phyloP scores from a whole-genome alignment of 768 basidiomycete genomes.

The Hygrocybe punicea region DNA sequence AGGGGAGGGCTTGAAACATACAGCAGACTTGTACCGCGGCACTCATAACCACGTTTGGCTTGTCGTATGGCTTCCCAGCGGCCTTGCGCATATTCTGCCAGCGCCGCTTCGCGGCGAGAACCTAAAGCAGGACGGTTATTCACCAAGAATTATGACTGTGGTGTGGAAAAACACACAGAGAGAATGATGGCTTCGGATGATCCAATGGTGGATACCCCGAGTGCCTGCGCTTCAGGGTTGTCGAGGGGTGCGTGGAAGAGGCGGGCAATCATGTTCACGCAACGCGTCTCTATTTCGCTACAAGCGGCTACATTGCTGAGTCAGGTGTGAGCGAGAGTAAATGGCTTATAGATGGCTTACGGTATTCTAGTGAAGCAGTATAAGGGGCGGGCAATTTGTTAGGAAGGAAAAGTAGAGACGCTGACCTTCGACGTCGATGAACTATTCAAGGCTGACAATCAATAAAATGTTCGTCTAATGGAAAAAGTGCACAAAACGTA shows the following conservation, averaged over 20 bases:
- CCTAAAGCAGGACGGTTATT: neutral
- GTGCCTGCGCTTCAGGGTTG: neutral
- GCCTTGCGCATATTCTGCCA: constrained; percentile 65
- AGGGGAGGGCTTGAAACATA: neutral
- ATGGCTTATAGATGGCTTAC: neutral
- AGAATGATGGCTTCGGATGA: constrained; percentile 8
- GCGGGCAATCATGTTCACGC: constrained; percentile 4
- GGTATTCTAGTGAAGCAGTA: constrained; percentile 1
- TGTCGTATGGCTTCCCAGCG: constrained; percentile 51
- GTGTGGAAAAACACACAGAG: neutral
- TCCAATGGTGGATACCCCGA: constrained; percentile 3
- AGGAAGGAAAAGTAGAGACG: neutral
- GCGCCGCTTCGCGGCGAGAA: constrained; percentile 54
- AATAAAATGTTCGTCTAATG: neutral
- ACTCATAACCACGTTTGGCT: constrained; percentile 59
- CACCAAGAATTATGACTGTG: neutral
- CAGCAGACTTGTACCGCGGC: constrained; percentile 51
- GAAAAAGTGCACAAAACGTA: constrained; percentile 18
- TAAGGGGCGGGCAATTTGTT: neutral
- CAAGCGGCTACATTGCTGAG: neutral
- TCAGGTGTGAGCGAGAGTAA: neutral
- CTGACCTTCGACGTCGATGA: constrained; percentile 1
- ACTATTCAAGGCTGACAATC: neutral
- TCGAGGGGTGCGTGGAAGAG: constrained; percentile 4
- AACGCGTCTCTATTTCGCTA: neutral